phyloP scores from a whole-genome alignment of 345 rosid genomes.

The Eucalyptus cloeziana region DNA sequence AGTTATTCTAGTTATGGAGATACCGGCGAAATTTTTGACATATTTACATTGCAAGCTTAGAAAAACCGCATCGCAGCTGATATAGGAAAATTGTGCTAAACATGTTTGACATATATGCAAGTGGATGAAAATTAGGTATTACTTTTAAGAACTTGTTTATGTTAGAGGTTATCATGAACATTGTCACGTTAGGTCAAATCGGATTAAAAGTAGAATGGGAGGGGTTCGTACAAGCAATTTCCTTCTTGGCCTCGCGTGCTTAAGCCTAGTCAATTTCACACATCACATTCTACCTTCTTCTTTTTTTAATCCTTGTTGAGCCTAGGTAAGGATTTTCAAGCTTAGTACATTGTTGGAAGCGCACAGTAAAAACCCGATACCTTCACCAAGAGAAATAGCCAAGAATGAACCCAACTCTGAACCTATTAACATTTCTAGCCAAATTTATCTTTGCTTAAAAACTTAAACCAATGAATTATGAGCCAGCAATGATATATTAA shows the following conservation, averaged over 20 bases:
- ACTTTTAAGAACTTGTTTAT: background rate
- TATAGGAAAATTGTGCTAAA: background rate
- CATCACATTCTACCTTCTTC: background rate
- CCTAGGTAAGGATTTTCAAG: background rate
- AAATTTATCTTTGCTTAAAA: too few species aligned
- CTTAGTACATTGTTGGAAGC: background rate
- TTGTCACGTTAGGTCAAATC: background rate
- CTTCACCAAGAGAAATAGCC: too few species aligned
- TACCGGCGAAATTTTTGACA: background rate
- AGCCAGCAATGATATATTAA: too few species aligned
- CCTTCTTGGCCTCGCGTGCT: background rate
- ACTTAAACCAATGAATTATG: too few species aligned
- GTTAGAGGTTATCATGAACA: background rate
- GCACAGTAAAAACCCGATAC: too few species aligned
- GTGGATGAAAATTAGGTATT: background rate
- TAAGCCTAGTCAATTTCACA: background rate
- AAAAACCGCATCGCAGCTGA: background rate
- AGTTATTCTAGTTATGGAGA: background rate
- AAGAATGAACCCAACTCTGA: too few species aligned
- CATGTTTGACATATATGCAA: background rate
- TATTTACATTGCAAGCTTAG: background rate
- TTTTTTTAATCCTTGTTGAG: background rate
- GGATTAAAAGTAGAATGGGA: background rate
- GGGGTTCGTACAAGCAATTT: background rate
- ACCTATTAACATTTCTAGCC: too few species aligned